These are phyloP conservation scores for Penicillium paxilli DNA, from an alignment of 495 filamentous ascomycete genomes.

Conservation along the genomic window DNA sequence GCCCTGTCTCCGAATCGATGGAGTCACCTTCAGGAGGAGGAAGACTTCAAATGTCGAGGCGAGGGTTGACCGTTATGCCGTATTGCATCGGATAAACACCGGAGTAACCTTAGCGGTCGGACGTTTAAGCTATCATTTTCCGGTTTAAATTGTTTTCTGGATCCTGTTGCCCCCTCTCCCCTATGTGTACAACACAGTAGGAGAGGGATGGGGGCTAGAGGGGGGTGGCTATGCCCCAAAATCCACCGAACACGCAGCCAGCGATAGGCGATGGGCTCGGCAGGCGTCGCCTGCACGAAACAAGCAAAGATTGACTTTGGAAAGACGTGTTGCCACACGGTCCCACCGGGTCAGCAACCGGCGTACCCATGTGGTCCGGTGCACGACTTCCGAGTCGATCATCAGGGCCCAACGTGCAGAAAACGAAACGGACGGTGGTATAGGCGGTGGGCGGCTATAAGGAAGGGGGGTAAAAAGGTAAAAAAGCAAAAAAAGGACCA, in stretches of 20 bases:
- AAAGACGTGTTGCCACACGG: conserved; percentile 10
- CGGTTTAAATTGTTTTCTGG: background rate
- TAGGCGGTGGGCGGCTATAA: background rate
- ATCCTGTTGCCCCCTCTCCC: background rate
- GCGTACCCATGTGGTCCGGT: conserved; percentile 34
- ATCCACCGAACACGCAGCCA: background rate
- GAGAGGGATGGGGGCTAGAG: background rate
- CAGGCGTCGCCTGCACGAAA: conserved; percentile 4
- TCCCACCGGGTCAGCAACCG: conserved; percentile 27
- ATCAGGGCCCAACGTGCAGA: conserved; percentile 16
- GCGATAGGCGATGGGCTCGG: conserved; percentile 11
- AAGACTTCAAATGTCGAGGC: no score
- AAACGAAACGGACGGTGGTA: conserved; percentile 6
- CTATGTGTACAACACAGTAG: no score
- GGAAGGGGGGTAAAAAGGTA: background rate
- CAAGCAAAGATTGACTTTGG: conserved; percentile 14
- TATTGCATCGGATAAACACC: conserved; percentile 11
- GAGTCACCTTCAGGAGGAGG: no score
- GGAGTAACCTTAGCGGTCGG: conserved; percentile 1
- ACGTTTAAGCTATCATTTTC: background rate
- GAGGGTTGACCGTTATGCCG: conserved; percentile 1
- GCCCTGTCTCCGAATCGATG: no score
- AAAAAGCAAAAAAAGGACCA: conserved; percentile 3
- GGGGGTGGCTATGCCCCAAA: background rate
- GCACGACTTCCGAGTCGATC: conserved; percentile 34